These are phyloP conservation scores for Corymbia citriodora DNA, from an alignment of 441 rosid genomes.

Conservation along the genomic window DNA sequence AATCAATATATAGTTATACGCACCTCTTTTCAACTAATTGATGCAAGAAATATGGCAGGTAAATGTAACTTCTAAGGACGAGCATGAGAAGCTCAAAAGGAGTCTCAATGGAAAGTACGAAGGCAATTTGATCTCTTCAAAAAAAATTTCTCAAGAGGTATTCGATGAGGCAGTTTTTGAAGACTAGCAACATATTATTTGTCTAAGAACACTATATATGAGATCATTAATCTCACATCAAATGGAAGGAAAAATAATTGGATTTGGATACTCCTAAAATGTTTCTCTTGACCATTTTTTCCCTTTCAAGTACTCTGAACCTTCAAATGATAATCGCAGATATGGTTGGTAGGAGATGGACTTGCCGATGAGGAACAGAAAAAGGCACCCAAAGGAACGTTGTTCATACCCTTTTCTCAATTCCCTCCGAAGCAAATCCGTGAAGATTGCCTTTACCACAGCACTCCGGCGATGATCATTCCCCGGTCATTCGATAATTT, in stretches of 20 bases:
- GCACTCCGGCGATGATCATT: slow-evolving; percentile 6
- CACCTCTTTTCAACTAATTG: too few species aligned
- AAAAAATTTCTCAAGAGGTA: slow-evolving; percentile 2
- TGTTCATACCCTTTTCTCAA: slow-evolving; percentile 11
- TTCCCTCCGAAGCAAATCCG: slow-evolving; percentile 2
- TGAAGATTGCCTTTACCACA: slow-evolving; percentile 8
- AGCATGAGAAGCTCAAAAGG: neutral
- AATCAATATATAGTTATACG: too few species aligned
- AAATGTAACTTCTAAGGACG: neutral
- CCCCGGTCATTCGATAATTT: neutral
- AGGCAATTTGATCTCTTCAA: neutral
- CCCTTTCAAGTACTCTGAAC: too few species aligned
- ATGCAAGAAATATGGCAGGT: neutral
- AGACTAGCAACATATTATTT: neutral
- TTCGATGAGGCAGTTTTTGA: neutral
- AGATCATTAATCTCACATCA: neutral
- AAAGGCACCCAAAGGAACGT: slow-evolving; percentile 7
- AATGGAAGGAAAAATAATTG: too few species aligned
- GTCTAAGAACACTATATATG: too few species aligned
- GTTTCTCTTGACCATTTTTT: too few species aligned
- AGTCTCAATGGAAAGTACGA: neutral
- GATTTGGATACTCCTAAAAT: too few species aligned
- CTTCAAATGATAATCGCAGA: neutral
- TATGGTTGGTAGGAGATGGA: slow-evolving; percentile 16
- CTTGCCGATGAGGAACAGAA: slow-evolving; percentile 4